These are phyloP conservation scores for Trametes hirsuta DNA, from an alignment of 1,284 basidiomycete genomes.

Conservation along the genomic window DNA sequence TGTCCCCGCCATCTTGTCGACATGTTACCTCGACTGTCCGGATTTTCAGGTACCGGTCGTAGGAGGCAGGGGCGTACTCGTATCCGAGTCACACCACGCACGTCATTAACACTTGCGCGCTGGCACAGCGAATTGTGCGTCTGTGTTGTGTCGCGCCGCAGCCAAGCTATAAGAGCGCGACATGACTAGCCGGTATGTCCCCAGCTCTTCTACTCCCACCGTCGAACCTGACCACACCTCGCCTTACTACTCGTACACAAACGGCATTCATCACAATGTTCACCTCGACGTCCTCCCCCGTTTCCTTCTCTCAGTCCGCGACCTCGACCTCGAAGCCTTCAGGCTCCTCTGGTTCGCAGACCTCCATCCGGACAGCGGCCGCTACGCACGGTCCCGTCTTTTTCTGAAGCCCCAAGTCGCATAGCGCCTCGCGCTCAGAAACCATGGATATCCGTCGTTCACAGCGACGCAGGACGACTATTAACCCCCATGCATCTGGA, in stretches of 20 bases:
- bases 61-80: not conserved
- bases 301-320: slow-evolving; percentile 15
- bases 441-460: no score
- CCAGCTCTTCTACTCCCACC: not conserved
- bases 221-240: not conserved
- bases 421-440: no score
- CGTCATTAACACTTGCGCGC: slow-evolving; percentile 16
- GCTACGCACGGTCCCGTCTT: slow-evolving; percentile 28
- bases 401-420: slow-evolving; percentile 18
- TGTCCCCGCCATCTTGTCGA: slow-evolving; percentile 23
- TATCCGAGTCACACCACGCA: slow-evolving; percentile 21
- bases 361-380: slow-evolving; percentile 25
- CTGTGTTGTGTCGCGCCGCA: slow-evolving; percentile 15
- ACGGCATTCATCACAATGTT: not conserved
- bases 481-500: no score
- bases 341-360: slow-evolving; percentile 20
- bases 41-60: slow-evolving; percentile 27
- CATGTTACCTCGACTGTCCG: slow-evolving; percentile 17
- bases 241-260: not conserved
- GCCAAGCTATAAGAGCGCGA: slow-evolving; percentile 12
- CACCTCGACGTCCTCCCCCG: slow-evolving; percentile 11
- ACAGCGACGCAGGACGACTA: no score
- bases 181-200: slow-evolving; percentile 6
- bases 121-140: slow-evolving; percentile 15
- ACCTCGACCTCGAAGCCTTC: slow-evolving; percentile 21